Evolutionary conservation across 306 rosid species (phyloP).

Genomic region (Prinsepia uniflora): DNA sequence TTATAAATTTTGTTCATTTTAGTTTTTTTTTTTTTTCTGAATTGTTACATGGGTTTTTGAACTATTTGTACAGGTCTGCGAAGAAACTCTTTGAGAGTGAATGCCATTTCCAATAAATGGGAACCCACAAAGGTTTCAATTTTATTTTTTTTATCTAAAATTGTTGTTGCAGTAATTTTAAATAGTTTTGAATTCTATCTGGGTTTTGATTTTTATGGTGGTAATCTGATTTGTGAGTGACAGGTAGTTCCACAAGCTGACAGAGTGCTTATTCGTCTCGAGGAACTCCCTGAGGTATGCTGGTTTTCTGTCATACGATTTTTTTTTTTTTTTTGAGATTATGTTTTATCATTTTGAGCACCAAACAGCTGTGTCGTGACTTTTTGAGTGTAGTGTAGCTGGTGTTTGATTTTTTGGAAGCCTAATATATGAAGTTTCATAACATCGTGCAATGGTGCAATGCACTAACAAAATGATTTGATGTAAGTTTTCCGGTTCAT

Average conservation of each 20-base stretch:
- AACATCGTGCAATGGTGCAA: background rate
- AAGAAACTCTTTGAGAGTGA: conserved; percentile 51
- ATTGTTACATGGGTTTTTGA: conserved; percentile 17
- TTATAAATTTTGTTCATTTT: conserved; percentile 1
- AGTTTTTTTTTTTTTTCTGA: background rate
- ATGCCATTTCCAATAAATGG: conserved; percentile 58
- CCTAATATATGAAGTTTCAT: background rate
- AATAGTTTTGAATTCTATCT: background rate
- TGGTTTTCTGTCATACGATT: background rate
- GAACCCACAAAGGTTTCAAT: conserved; percentile 58
- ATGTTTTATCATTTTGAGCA: background rate
- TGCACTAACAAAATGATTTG: background rate
- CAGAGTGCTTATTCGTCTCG: conserved; percentile 86
- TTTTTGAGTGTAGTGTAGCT: background rate
- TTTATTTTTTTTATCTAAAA: background rate
- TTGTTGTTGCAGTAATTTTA: background rate
- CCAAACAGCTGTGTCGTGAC: background rate
- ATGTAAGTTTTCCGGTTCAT: background rate
- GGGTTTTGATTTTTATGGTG: conserved; percentile 10
- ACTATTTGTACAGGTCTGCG: conserved; percentile 36
- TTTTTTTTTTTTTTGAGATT: background rate
- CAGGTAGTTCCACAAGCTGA: conserved; percentile 96
- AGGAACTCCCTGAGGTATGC: conserved; percentile 57
- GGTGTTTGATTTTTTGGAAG: conserved; percentile 1
- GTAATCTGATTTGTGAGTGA: conserved; percentile 21